Evolutionary conservation across 768 basidiomycete species (phyloP), one percentile per base, ranked within the genome.

Genomic region (Termitomyces eurrhizus): DNA sequence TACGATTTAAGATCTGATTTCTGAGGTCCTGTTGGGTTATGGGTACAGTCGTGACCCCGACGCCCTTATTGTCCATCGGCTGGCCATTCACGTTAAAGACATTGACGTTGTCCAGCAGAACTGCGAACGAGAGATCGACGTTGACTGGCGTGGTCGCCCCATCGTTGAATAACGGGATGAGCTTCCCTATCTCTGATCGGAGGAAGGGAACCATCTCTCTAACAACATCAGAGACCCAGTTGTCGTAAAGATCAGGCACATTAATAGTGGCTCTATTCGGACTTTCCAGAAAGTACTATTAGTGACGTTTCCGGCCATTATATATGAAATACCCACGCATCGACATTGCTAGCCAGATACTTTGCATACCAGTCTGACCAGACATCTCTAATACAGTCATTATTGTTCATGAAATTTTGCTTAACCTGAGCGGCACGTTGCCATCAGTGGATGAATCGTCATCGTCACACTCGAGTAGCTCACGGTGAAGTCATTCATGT

Each of bases 321-420:
- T 37, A 12, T 36, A 26, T 12, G 52, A 36, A 36, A 51, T 51
- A 53, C 52, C 52, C 36, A 53, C 41, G 54, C 54, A 55, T 55
- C 41, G 29, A 55, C 54, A 33, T 44, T 44, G 7, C 39, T 41
- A 6, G 41, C 7, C 24, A 26, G 5, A 44, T 55, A 55, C 6
- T 29, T 29, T 18, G 39, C 26, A 32, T 32, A 55, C 54, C 54
- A 55, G 14, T 16, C n/a, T 6, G 37, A 32, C 54, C 54, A 55
- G 24, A 55, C 29, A 12, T 33, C 18, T 18, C 54, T 41, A 24
- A 55, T 55, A 16, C 54, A 55, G 7, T 4, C 29, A 18, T 55
- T 55, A 14, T 55, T 29, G 1, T n/a, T 2, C 54, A 32, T 4
- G 29, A 55, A 55, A 11, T 41, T 6, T 16, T 26, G 4, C 54